These are phyloP conservation scores for Paratinospora sagittata DNA, from an alignment of 164 flowering plant genomes.

Conservation along the genomic window DNA sequence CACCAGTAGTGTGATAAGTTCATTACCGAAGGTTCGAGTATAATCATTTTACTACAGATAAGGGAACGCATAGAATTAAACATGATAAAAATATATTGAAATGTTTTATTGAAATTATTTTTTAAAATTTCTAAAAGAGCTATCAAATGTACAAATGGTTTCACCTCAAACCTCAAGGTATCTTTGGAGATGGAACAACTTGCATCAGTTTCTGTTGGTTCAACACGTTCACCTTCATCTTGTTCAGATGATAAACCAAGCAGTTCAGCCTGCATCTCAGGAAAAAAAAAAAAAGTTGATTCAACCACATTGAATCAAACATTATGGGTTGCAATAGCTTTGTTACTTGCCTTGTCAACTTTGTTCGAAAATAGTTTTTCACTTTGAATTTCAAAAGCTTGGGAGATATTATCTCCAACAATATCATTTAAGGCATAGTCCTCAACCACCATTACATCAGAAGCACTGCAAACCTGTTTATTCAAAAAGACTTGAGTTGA, in stretches of 20 bases:
- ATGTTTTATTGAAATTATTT: background rate
- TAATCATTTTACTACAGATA: no score
- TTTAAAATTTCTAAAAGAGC: background rate
- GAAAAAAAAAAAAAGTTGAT: background rate
- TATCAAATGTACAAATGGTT: background rate
- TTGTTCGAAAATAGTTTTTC: slow-evolving; percentile 5
- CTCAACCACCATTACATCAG: slow-evolving; percentile 8
- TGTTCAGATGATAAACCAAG: slow-evolving; percentile 7
- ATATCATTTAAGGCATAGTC: background rate
- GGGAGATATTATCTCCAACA: background rate
- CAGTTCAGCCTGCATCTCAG: slow-evolving; percentile 15
- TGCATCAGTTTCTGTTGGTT: slow-evolving; percentile 20
- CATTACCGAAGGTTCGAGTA: no score
- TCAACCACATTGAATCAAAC: background rate
- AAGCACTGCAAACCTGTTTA: slow-evolving; percentile 14
- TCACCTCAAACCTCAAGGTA: slow-evolving; percentile 57
- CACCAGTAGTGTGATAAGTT: no score
- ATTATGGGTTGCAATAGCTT: background rate
- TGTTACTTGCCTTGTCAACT: slow-evolving; percentile 4
- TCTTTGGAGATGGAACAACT: slow-evolving; percentile 18
- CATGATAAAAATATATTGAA: background rate
- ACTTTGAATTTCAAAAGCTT: slow-evolving; percentile 5
- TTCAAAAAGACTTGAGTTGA: background rate
- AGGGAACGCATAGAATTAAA: background rate
- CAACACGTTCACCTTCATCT: slow-evolving; percentile 15